A percentile compares a stretch with the other conserved stretches of the same genome.
phyloP scores from a whole-genome alignment of 1,139 yeast species.

The Taphrina wiesneri region DNA sequence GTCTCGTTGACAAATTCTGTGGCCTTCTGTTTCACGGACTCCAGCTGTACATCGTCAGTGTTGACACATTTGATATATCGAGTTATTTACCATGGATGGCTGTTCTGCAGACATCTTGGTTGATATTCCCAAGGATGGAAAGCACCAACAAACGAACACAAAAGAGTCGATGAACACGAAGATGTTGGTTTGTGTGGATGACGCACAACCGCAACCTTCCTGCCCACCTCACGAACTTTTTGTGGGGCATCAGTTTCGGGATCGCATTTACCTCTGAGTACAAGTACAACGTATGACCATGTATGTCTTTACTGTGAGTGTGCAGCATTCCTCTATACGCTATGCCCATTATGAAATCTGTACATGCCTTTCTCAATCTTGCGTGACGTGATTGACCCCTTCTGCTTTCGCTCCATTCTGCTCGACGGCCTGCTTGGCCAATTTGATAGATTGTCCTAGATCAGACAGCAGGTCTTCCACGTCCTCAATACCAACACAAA shows the following conservation, averaged over 20 bases:
- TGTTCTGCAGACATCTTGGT: background rate
- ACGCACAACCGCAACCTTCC: too few relatives aligned
- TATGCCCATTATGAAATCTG: background rate
- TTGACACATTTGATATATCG: background rate
- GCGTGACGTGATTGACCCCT: constrained; percentile 30
- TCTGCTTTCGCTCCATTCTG: constrained; percentile 20
- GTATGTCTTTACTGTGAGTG: too few relatives aligned
- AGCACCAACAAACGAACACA: too few relatives aligned
- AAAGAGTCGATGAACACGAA: background rate
- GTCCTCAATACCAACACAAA: constrained; percentile 87
- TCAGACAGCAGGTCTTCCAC: constrained; percentile 72
- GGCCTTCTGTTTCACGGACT: constrained; percentile 22
- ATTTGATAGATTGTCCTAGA: constrained; percentile 43
- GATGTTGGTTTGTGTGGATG: background rate
- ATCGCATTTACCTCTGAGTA: too few relatives aligned
- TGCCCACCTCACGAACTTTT: too few relatives aligned
- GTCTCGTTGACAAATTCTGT: constrained; percentile 25
- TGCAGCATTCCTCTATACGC: too few relatives aligned
- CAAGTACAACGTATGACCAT: too few relatives aligned
- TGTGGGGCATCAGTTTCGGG: background rate
- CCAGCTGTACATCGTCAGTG: constrained; percentile 11
- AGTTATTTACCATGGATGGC: constrained; percentile 8
- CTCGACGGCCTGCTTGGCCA: constrained; percentile 18
- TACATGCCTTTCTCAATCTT: constrained; percentile 4
- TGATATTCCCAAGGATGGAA: background rate